Evolutionary conservation across 2,329 filamentous ascomycete species (phyloP), one percentile per base, ranked within the genome.

Genomic region (Dichotomopilus funicola): DNA sequence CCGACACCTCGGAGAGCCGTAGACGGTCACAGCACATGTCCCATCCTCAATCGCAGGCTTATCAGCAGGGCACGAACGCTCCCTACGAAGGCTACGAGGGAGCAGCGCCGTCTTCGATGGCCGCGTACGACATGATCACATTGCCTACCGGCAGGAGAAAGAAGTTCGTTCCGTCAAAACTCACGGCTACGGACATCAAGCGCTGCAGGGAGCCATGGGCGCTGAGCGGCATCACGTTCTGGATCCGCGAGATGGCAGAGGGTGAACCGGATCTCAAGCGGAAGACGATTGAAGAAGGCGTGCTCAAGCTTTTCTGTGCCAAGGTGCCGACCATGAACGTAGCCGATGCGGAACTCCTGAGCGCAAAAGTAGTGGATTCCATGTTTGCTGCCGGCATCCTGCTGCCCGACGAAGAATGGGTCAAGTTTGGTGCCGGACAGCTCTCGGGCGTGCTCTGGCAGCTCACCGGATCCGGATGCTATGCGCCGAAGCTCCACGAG

Each of bases 271-370:
- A 99, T 70, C 74, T 99, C 47, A 91, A 88, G 67, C 83, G 88
- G 66, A 88, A 90, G 66, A 86, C 88, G 1, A 85, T 99, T 51
- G 86, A 90, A 56, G 91, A 97, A 63, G 91, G 89, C 2, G 78
- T 99, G 43, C 85, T 96, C 43, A 88, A 86, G 35, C 76, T 99
- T 6, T 97, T 99, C 69, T 95, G 89, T 1, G 82, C 89, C 72
- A 97, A 96, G 71, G 91, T 99, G 0, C 91, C 94, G 0, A 99
- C 91, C 0, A 96, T 99, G 90, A 97, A 99, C 64, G 92, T 94
- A 43, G 91, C 92, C 5, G 95, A 99, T 75, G 94, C 94, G 0
- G 94, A 99, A 69, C 87, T 86, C 1, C 77, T 99, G 51, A 89
- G 89, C 59, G 81, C 82, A 56, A 83, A 83, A 42, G 88, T 96